Base-by-base conservation (phyloP, 140 eudicot genomes). In the Cichorium intybus region DNA sequence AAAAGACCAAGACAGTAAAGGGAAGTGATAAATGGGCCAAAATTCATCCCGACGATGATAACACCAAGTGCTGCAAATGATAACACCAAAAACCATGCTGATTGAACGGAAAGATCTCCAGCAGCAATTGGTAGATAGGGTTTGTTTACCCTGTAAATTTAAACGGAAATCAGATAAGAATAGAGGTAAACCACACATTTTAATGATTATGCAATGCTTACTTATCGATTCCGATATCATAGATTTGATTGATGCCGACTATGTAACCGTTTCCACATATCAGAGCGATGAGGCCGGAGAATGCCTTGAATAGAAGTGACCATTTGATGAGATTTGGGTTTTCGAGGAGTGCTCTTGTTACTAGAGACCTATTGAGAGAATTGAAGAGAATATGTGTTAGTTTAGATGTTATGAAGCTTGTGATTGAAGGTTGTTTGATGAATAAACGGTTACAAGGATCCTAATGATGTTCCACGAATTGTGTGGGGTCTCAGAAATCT, bases 221-320 rank as follows among this genome's bases (percentile, higher is more conserved):
- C 99, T 92, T 92, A 83, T 92, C 99, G 57, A 92, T 92, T 47
- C 96, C 96, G 37, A 92, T 90, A 67, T 92, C 99, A 77, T 92
- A 92, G 63, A 92, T 92, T 81, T 92, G 99, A 78, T 92, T 92
- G 62, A 92, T 85, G 75, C 99, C 99, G 31, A 92, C 99, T 24
- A 92, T 92, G 76, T 83, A 88, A 65, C 96, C 99, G 67, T 92
- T 92, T 37, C 99, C 99, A 37, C 99, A 92, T 62, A 92, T 83
- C 63, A 92, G 79, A 75, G 96, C 99, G 55, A 85, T 51, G 61
- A 92, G 99, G 62, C 99, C 99, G 49, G 89, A 79, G 28, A 88
- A 49, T 0, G 99, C 99, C 79, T 92, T 92, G 71, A 81, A 52
- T 66, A 85, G 23, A 17, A 88, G 81, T 12, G 99, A 88, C 99